These are phyloP conservation scores for Kluyveromyces aestuarii DNA, from an alignment of 805 yeast genomes.

Conservation along the genomic window DNA sequence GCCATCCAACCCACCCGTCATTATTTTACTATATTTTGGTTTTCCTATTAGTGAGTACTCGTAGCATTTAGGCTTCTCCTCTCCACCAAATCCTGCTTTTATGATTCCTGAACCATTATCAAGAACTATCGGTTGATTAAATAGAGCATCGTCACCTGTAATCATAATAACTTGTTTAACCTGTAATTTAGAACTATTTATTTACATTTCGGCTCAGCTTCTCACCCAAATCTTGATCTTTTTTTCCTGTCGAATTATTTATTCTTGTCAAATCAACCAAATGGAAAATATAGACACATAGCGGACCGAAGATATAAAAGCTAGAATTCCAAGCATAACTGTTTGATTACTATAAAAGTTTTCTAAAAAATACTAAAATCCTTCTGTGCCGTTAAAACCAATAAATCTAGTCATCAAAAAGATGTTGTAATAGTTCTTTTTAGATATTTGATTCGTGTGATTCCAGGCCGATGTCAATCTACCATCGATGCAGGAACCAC, in stretches of 20 bases:
- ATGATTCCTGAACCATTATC: constrained; percentile 81
- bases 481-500: constrained; percentile 81
- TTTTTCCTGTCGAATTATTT: not conserved
- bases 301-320: not conserved
- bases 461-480: constrained; percentile 77
- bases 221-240: not conserved
- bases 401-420: constrained; percentile 62
- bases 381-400: constrained; percentile 68
- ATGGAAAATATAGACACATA: not conserved
- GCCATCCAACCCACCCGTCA: constrained; percentile 59
- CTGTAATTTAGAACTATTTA: no score
- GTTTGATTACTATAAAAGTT: not conserved
- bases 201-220: not conserved
- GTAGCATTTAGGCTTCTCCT: constrained; percentile 62
- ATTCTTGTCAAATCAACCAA: not conserved
- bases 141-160: constrained; percentile 20
- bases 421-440: constrained; percentile 52
- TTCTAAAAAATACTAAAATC: constrained; percentile 30
- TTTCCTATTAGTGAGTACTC: constrained; percentile 66
- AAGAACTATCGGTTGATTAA: constrained; percentile 68
- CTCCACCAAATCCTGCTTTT: constrained; percentile 91
- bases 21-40: constrained; percentile 74
- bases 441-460: constrained; percentile 62
- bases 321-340: not conserved
- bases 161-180: not conserved